Conservation (phyloP, 352 stramenopile species). For the Phytophthora pseudosyringae region DNA sequence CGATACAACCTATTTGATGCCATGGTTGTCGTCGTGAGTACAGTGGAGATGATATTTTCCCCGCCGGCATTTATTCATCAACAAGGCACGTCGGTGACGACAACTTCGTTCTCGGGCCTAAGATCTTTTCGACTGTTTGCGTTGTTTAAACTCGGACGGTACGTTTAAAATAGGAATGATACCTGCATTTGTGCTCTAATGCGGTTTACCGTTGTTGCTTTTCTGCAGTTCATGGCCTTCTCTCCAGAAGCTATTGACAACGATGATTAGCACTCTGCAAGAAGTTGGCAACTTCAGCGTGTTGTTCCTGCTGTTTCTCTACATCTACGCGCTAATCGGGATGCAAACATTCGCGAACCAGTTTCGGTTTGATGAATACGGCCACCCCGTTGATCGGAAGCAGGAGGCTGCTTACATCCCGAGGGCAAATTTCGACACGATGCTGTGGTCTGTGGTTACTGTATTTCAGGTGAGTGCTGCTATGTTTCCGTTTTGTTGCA, state of each 20-base stretch:
- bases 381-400: constrained; percentile 44
- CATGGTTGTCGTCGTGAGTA: constrained; percentile 53
- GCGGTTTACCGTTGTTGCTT: not conserved
- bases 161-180: not conserved
- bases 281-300: constrained; percentile 94
- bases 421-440: constrained; percentile 71
- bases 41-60: constrained; percentile 51
- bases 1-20: constrained; percentile 87
- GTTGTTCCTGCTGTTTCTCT: constrained; percentile 93
- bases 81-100: constrained; percentile 24
- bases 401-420: constrained; percentile 46
- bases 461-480: constrained; percentile 61
- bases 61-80: constrained; percentile 46
- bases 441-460: constrained; percentile 73
- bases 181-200: not conserved
- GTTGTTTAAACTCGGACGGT: constrained; percentile 91
- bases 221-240: constrained; percentile 84
- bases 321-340: constrained; percentile 92
- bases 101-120: constrained; percentile 75
- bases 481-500: not conserved
- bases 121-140: constrained; percentile 87
- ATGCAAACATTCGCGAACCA: constrained; percentile 94
- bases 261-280: constrained; percentile 87
- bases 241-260: constrained; percentile 91
- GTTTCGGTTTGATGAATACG: constrained; percentile 88